phyloP scores from a whole-genome alignment of 106 monocot species.

The Allium cepa region DNA sequence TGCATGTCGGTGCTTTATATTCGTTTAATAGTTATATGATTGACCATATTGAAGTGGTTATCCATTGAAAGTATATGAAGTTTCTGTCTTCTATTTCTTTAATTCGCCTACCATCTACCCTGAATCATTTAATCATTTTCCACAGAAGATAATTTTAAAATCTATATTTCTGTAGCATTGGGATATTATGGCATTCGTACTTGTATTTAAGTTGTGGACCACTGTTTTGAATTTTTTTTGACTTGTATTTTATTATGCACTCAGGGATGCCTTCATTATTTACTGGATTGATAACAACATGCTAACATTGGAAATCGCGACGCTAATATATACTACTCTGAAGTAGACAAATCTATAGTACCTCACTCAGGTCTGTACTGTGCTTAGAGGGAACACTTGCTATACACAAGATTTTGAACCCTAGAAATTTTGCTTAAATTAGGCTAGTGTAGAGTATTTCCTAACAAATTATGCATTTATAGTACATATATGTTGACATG shows the following conservation, averaged over 20 bases:
- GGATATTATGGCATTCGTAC: too few species aligned
- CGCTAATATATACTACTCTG: conserved; percentile 65
- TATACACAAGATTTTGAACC: not conserved
- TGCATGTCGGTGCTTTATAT: too few species aligned
- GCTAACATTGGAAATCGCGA: conserved; percentile 77
- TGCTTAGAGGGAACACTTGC: not conserved
- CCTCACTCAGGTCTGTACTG: conserved; percentile 57
- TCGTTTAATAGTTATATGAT: too few species aligned
- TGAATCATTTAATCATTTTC: not conserved
- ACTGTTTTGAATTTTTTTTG: not conserved
- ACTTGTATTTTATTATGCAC: conserved; percentile 5
- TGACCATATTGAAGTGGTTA: too few species aligned
- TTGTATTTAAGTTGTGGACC: too few species aligned
- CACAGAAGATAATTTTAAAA: not conserved
- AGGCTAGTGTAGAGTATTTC: not conserved
- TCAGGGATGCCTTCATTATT: conserved; percentile 74
- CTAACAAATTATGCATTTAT: too few species aligned
- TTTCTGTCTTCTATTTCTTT: not conserved
- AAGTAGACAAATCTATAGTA: conserved; percentile 61
- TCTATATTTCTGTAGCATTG: not conserved
- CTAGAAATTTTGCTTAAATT: too few species aligned
- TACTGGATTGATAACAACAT: conserved; percentile 85
- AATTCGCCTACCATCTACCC: not conserved
- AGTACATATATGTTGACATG: too few species aligned
- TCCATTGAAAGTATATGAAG: not conserved